Conservation (phyloP, 2,329 filamentous ascomycete genomes). For the Colletotrichum lini region DNA sequence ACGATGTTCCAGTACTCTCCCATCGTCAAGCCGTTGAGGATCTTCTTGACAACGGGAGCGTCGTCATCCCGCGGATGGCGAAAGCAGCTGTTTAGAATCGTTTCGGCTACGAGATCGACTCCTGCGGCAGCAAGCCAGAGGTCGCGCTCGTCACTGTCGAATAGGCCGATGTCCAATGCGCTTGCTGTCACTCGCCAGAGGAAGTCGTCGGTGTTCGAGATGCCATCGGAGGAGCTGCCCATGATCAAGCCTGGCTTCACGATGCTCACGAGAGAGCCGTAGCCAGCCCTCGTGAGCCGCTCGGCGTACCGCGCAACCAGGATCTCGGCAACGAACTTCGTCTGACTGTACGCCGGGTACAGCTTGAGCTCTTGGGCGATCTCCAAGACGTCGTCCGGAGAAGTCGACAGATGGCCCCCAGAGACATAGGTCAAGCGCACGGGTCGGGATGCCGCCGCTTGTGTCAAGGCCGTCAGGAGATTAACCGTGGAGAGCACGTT, state of each 20-base stretch:
- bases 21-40: constrained; percentile 40
- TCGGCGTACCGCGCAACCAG: constrained; percentile 35
- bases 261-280: constrained; percentile 24
- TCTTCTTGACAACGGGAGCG: constrained; percentile 11
- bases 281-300: neutral
- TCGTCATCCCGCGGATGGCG: neutral
- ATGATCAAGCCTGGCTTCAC: constrained; percentile 47
- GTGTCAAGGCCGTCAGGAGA: constrained; percentile 14
- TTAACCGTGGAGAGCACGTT: constrained; percentile 32
- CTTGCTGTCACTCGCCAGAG: constrained; percentile 44
- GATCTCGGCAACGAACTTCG: constrained; percentile 45
- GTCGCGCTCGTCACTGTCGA: constrained; percentile 31
- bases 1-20: constrained; percentile 44
- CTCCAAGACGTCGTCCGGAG: constrained; percentile 8
- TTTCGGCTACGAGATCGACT: constrained; percentile 38
- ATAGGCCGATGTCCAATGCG: constrained; percentile 36
- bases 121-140: constrained; percentile 44
- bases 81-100: constrained; percentile 28
- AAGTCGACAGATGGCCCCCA: constrained; percentile 33
- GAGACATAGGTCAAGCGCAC: constrained; percentile 30
- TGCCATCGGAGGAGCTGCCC: constrained; percentile 39
- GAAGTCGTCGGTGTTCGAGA: constrained; percentile 46
- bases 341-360: constrained; percentile 44
- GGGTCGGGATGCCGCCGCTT: neutral
- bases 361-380: constrained; percentile 16